Base-by-base conservation (phyloP, 1,139 yeast genomes). In the Geotrichum carabidarum region DNA sequence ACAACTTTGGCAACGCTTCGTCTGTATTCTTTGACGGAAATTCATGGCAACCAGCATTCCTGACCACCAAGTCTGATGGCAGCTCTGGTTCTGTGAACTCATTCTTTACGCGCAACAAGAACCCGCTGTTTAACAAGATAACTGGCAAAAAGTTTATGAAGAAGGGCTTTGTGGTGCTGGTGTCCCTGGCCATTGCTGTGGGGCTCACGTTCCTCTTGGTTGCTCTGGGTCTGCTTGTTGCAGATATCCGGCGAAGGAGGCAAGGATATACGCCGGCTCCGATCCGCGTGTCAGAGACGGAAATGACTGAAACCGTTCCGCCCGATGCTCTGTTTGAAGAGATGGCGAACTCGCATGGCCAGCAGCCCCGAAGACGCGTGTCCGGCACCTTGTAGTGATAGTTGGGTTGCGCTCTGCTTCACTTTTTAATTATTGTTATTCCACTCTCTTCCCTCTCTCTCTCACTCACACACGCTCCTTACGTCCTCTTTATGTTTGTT, bases 151-250 rank as follows among this genome's bases (percentile, higher is more conserved):
- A 59, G 22, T 60, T 63, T 55, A 64, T 72, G 68, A 65, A 64
- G n/a, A 65, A 78, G 18, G 98, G 98, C 0, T 88, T 83, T 67
- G 90, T 91, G 17, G 95, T 90, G 7, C 84, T 96, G 35, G 82
- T 93, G 40, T 85, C 96, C 0, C 77, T 90, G 56, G 98, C 97
- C 0, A 79, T 93, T 65, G 91, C 98, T 0, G 69, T 93, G 43
- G 96, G 93, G 0, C 81, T 96, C 1, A 80, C 91, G 48, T 74
- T 84, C 9, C 67, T 87, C 1, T 68, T 91, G 27, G 86, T 93
- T 31, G 72, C 81, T 31, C 67, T 82, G 44, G 90, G 86, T 57
- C 74, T 85, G 12, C 67, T 82, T 4, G 78, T 84, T 4, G 75
- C 78, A 56, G 75, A 75, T 65, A 40, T 40, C 44, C 78, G 67